A percentile compares a stretch with the other conserved stretches of the same genome.
These are phyloP conservation scores for Cladophialophora immunda DNA, from an alignment of 2,329 filamentous ascomycete species.

Conservation along the genomic window DNA sequence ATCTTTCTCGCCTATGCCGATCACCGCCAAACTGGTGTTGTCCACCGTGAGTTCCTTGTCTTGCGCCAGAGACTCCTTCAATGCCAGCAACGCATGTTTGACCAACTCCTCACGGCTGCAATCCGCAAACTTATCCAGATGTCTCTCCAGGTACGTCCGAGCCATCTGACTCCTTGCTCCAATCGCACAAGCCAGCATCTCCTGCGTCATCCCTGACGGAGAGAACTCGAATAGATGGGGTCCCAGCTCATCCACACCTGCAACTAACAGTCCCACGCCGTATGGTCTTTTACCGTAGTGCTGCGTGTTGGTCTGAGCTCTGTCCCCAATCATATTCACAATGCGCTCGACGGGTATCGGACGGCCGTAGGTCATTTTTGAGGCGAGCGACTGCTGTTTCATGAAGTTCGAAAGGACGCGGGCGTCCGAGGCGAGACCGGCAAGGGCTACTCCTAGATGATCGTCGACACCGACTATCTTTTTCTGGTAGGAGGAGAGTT, in stretches of 20 bases:
- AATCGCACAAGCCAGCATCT: slow-evolving; percentile 96
- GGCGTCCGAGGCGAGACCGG: slow-evolving; percentile 95
- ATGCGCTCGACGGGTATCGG: slow-evolving; percentile 89
- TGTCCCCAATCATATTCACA: slow-evolving; percentile 90
- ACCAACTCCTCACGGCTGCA: slow-evolving; percentile 85
- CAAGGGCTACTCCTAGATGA: slow-evolving; percentile 93
- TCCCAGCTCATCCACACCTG: slow-evolving; percentile 91
- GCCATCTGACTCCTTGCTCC: slow-evolving; percentile 97
- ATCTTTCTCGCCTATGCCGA: slow-evolving; percentile 65
- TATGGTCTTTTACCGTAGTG: slow-evolving; percentile 97
- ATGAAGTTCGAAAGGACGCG: slow-evolving; percentile 99
- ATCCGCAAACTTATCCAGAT: slow-evolving; percentile 82
- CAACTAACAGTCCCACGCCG: slow-evolving; percentile 90
- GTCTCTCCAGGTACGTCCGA: slow-evolving; percentile 92
- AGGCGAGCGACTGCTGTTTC: slow-evolving; percentile 97
- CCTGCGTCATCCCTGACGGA: slow-evolving; percentile 92
- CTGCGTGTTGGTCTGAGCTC: slow-evolving; percentile 97
- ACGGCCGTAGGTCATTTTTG: slow-evolving; percentile 94
- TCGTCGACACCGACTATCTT: slow-evolving; percentile 97
- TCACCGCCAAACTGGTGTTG: slow-evolving; percentile 91
- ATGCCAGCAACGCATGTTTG: slow-evolving; percentile 84
- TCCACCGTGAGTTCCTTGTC: slow-evolving; percentile 98
- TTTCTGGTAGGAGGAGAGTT: slow-evolving; percentile 99
- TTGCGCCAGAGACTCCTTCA: slow-evolving; percentile 95
- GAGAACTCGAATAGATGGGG: slow-evolving; percentile 99